Conservation (phyloP, 148 eudicot species). For the Fallopia convolvulus region DNA sequence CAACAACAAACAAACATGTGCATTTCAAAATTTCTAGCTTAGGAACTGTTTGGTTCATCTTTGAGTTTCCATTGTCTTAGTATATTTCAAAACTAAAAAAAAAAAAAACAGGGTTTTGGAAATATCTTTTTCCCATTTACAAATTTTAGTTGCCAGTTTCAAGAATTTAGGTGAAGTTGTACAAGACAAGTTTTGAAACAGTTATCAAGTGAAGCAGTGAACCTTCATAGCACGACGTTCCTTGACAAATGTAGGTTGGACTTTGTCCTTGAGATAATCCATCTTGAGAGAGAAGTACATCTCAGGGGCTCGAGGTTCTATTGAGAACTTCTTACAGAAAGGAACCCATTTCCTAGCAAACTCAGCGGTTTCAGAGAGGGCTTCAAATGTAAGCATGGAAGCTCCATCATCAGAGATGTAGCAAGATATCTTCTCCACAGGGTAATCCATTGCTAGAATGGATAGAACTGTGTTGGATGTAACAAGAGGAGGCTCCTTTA, state of each 20-base stretch:
- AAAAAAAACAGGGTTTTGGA: too few relatives aligned
- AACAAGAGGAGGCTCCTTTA: constrained; percentile 91
- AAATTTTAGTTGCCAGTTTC: too few relatives aligned
- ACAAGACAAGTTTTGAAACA: too few relatives aligned
- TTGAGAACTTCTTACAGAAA: constrained; percentile 82
- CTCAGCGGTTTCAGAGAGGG: constrained; percentile 87
- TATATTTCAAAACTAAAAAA: neutral
- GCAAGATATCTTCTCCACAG: constrained; percentile 90
- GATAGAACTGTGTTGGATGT: constrained; percentile 88
- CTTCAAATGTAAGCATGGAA: constrained; percentile 95
- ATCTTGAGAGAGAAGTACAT: constrained; percentile 77
- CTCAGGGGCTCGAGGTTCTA: constrained; percentile 97
- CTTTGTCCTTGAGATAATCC: constrained; percentile 91
- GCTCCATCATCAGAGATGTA: constrained; percentile 99
- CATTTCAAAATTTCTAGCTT: neutral
- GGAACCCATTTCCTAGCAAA: constrained; percentile 98
- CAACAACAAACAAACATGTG: neutral
- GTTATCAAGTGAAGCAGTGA: neutral
- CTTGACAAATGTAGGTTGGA: constrained; percentile 97
- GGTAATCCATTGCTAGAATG: constrained; percentile 92
- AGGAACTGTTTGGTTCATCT: too few relatives aligned
- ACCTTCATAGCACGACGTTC: constrained; percentile 99
- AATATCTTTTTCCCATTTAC: too few relatives aligned
- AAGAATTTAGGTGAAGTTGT: too few relatives aligned
- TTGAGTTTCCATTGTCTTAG: too few relatives aligned